Evolutionary conservation across 1,284 basidiomycete genomes (phyloP).

Genomic region (Trametes polyzona): DNA sequence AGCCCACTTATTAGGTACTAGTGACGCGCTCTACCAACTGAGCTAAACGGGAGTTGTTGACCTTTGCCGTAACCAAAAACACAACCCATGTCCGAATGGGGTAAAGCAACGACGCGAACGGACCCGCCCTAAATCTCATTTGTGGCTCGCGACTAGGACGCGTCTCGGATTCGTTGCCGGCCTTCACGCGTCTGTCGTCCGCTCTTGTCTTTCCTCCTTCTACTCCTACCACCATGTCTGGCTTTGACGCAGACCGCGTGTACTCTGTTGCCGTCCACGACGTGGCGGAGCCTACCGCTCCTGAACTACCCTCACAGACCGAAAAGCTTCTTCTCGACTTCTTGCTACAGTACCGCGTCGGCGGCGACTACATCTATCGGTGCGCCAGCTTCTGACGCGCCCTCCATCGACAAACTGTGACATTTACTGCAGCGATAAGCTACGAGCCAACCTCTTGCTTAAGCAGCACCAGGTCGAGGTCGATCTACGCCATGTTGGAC

Average conservation of each 20-base stretch:
- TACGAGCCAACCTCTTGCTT: constrained; percentile 87
- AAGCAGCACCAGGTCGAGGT: constrained; percentile 94
- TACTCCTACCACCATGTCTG: constrained; percentile 46
- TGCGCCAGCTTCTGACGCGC: constrained; percentile 29
- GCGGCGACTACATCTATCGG: constrained; percentile 91
- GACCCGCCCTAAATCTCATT: constrained; percentile 37
- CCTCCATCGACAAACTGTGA: background rate
- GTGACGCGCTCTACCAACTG: constrained; percentile 67
- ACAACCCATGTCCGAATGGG: no score
- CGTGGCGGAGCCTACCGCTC: constrained; percentile 48
- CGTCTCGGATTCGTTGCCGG: background rate
- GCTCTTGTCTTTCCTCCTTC: background rate
- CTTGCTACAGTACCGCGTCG: constrained; percentile 84
- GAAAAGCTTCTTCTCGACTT: constrained; percentile 86
- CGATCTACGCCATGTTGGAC: constrained; percentile 86
- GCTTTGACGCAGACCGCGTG: constrained; percentile 80
- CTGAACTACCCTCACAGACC: constrained; percentile 77
- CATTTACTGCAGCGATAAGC: constrained; percentile 69
- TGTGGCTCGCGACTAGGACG: constrained; percentile 17
- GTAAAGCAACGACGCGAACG: constrained; percentile 31
- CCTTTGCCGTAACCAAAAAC: constrained; percentile 60
- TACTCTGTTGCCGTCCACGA: constrained; percentile 80
- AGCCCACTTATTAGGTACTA: constrained; percentile 40
- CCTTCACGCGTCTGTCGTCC: constrained; percentile 6
- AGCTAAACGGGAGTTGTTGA: constrained; percentile 59